Evolutionary conservation across 345 rosid genomes (phyloP), one percentile per base, ranked within the genome.

Genomic region (Xanthoceras sorbifolium): DNA sequence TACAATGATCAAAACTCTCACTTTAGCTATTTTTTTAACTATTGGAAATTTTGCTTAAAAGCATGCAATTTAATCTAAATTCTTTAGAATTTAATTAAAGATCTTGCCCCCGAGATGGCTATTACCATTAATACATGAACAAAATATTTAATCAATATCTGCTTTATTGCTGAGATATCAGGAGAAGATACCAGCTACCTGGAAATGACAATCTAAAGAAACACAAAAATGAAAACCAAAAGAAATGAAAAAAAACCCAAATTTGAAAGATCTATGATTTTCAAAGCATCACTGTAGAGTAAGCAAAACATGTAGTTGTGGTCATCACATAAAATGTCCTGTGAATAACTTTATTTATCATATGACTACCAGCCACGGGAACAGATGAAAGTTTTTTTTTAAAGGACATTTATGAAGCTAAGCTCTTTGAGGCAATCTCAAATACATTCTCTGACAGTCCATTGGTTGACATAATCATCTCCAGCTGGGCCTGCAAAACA

Each of bases 381-480:
- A 46, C 20, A 18, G 25, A 11, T 55, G 38, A 0, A 38, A 9
- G 6, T 38, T n/a, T 25, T 15, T 1, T 20, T 38, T 38, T 26
- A 17, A 0, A 25, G 8, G 29, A 2, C 14, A 76, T 68, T 81
- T 78, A 92, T 79, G 87, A 91, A 73, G 98, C 91, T 74, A 97
- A 87, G 84, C 99, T 90, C 84, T 94, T 94, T 0, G 97, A 97
- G 60, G 97, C 96, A 55, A 97, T 97, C 92, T 97, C 97, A 46
- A 85, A 94, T 9, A 94, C 97, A 26, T 94, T 97, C 84, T 94
- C 99, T 0, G 99, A 97, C 80, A 97, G 79, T 44, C 98, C 99
- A 73, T 94, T 92, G 63, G 90, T 75, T 75, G 97, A 90, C 86
- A 94, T 77, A 71, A 97, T 97, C 96, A 81, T 92, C 90, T 97